These are phyloP conservation scores for Beauveria sp. DNA, from an alignment of 2,329 filamentous ascomycete genomes.

Conservation along the genomic window DNA sequence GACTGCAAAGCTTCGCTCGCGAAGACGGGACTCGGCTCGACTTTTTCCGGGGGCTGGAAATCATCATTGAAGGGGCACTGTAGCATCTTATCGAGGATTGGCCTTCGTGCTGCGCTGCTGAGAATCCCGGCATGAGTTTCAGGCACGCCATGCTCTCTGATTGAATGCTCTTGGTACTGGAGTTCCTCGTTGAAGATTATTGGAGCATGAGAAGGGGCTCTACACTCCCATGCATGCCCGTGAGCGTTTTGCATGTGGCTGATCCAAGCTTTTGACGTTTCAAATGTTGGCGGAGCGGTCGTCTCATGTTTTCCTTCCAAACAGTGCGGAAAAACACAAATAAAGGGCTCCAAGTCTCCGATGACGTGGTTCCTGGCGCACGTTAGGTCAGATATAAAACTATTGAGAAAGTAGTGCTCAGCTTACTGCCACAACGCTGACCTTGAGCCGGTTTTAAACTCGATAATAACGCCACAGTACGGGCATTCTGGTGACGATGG, in stretches of 20 bases:
- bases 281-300: constrained; percentile 14
- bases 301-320: constrained; percentile 7
- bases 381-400: constrained; percentile 3
- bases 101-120: constrained; percentile 20
- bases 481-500: constrained; percentile 14
- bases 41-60: constrained; percentile 17
- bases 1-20: constrained; percentile 21
- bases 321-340: constrained; percentile 13
- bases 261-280: constrained; percentile 17
- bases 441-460: constrained; percentile 11
- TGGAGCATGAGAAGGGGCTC: constrained; percentile 21
- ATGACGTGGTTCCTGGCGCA: constrained; percentile 14
- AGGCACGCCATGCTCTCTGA: constrained; percentile 16
- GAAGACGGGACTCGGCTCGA: constrained; percentile 16
- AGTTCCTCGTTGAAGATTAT: constrained; percentile 19
- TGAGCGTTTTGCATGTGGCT: constrained; percentile 21
- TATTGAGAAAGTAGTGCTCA: neutral
- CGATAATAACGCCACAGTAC: constrained; percentile 17
- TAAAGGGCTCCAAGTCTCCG: constrained; percentile 16
- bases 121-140: constrained; percentile 13
- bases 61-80: constrained; percentile 23
- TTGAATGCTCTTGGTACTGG: constrained; percentile 19
- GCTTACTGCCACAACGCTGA: constrained; percentile 13
- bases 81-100: constrained; percentile 17
- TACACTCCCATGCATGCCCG: constrained; percentile 22